Percentiles rank a stretch among this genome's conserved stretches.
These are phyloP conservation scores for Trichophyton simii DNA, from an alignment of 2,329 filamentous ascomycete genomes.

Conservation along the genomic window DNA sequence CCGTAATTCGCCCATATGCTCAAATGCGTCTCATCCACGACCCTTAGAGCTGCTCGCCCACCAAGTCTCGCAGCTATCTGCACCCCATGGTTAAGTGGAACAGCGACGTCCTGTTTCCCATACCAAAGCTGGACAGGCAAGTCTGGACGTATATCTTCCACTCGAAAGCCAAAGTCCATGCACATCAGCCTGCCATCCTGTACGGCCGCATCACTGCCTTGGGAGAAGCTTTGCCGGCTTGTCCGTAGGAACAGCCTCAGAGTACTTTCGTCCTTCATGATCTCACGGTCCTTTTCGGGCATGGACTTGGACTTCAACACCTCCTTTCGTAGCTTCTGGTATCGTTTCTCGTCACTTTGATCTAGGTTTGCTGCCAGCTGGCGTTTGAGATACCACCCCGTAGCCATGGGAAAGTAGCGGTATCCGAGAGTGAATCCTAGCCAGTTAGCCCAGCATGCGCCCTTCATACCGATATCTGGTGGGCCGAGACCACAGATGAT, in stretches of 20 bases:
- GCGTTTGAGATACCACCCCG: constrained; percentile 19
- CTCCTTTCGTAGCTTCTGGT: constrained; percentile 15
- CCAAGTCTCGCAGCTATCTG: constrained; percentile 22
- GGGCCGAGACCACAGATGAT: constrained; percentile 28
- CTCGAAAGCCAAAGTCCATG: constrained; percentile 22
- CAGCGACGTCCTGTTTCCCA: constrained; percentile 22
- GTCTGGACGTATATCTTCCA: constrained; percentile 26
- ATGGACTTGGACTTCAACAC: not conserved
- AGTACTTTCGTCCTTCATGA: constrained; percentile 17
- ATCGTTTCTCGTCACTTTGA: constrained; percentile 23
- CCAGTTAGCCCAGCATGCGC: constrained; percentile 17
- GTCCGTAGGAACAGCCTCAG: constrained; percentile 16
- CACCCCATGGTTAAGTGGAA: constrained; percentile 25
- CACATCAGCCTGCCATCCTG: constrained; percentile 22
- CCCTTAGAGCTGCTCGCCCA: constrained; percentile 19
- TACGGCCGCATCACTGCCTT: constrained; percentile 21
- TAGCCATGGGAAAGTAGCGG: constrained; percentile 16
- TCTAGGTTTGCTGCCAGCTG: constrained; percentile 20
- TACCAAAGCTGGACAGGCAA: constrained; percentile 29
- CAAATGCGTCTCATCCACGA: constrained; percentile 26
- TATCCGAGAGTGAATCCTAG: constrained; percentile 23
- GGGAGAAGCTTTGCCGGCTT: constrained; percentile 18
- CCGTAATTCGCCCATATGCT: constrained; percentile 1
- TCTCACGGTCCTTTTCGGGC: constrained; percentile 17
- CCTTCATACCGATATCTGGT: constrained; percentile 25